Evolutionary conservation across 2,329 filamentous ascomycete species (phyloP), one percentile per base, ranked within the genome.

Genomic region (Hypoxylon sp.): DNA sequence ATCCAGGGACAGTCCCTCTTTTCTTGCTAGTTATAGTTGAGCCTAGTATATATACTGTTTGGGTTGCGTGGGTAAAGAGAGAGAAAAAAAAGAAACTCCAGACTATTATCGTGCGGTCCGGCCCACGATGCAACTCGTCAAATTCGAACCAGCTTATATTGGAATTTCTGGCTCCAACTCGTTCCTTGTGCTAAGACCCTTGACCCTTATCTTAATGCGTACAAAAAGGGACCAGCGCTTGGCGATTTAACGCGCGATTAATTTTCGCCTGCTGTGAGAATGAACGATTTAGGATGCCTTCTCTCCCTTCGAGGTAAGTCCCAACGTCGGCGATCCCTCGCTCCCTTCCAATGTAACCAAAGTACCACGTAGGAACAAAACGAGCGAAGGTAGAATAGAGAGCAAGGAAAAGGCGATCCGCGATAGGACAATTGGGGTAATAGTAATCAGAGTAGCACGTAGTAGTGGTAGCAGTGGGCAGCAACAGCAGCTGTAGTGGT

Each of bases 171-270:
- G 19, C 56, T 68, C 60, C 54, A 54, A 65, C 64, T 58, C 64
- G 62, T 63, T 70, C 58, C 61, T 70, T 47, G 59, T 60, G 63
- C 61, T 61, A 55, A 67, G 60, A 69, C 63, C 63, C 56, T 64
- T 51, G 55, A 61, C 52, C 44, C 54, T 67, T 69, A 61, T 69
- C 68, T 70, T 67, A 67, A 65, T 63, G 69, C 54, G 69, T 71
- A 71, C 66, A 71, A 60, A 70, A 66, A 68, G 61, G 42, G 52
- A 63, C 72, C 72, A 78, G 81, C 81, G 81, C 80, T 82, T 82
- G 78, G 73, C 68, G 68, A 73, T 71, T 82, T 82, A 77, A 82
- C 81, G 81, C 81, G 81, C 81, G 81, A 83, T 83, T 83, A 82
- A 72, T 63, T 68, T 56, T 62, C 31, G 65, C 52, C 63, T 44